phyloP scores from a whole-genome alignment of 352 stramenopile genomes.

The Pilasporangium apinafurcum region DNA sequence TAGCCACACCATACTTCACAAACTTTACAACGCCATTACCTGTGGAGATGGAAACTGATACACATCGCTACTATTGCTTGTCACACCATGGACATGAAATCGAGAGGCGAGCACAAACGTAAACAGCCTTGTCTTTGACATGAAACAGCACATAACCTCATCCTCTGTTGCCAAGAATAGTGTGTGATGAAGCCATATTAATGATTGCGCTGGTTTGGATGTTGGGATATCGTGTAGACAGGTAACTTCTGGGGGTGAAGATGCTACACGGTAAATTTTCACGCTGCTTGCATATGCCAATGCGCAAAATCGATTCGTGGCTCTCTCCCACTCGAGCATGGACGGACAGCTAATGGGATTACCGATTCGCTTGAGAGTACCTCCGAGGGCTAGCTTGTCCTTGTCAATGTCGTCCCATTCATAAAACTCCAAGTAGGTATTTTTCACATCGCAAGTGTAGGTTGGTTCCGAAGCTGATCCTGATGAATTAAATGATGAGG shows the following conservation, averaged over 20 bases:
- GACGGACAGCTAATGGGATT: constrained; percentile 44
- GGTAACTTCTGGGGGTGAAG: constrained; percentile 14
- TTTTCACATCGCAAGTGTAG: constrained; percentile 37
- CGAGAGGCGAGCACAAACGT: constrained; percentile 50
- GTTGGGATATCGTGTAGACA: constrained; percentile 58
- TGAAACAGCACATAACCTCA: constrained; percentile 56
- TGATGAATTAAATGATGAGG: constrained; percentile 13
- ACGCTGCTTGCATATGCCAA: constrained; percentile 45
- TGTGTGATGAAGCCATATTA: constrained; percentile 65
- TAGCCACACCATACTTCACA: background rate
- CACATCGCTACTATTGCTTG: constrained; percentile 3
- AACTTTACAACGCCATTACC: constrained; percentile 11
- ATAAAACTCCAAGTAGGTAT: constrained; percentile 68
- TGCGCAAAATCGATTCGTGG: constrained; percentile 38
- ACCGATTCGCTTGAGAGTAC: constrained; percentile 16
- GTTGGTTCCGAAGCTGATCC: constrained; percentile 6
- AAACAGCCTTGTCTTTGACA: constrained; percentile 55
- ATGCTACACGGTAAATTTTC: constrained; percentile 37
- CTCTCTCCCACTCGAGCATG: constrained; percentile 51
- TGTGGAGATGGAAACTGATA: constrained; percentile 44
- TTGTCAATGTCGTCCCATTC: constrained; percentile 32
- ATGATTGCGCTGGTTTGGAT: constrained; percentile 20
- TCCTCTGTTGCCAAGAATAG: constrained; percentile 57
- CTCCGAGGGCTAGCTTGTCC: constrained; percentile 4
- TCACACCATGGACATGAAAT: constrained; percentile 4